Evolutionary conservation across 2,329 filamentous ascomycete species (phyloP).

Genomic region (Ophiostoma piceae): DNA sequence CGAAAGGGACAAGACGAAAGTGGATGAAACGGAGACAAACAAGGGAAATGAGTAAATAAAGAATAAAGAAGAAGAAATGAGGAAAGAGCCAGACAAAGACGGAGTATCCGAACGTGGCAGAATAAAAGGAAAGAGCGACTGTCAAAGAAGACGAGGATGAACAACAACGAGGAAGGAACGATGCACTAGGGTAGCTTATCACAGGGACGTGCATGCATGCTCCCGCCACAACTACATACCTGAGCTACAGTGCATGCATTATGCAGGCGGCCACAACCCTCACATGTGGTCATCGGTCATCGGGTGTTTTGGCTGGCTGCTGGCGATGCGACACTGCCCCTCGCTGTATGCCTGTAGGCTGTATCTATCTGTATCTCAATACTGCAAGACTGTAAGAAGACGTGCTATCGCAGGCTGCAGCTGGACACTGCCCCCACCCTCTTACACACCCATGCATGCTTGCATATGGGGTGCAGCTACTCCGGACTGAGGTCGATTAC

Average conservation of each 20-base stretch:
- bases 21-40: conserved; percentile 2
- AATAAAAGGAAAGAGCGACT: background rate
- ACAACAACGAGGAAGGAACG: background rate
- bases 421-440: background rate
- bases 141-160: background rate
- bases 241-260: background rate
- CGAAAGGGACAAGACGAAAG: background rate
- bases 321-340: conserved; percentile 3
- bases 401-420: background rate
- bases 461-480: too few species aligned
- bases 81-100: background rate
- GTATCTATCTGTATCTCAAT: background rate
- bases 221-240: background rate
- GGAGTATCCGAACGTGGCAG: background rate
- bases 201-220: background rate
- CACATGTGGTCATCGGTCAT: conserved; percentile 2
- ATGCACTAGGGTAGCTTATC: background rate
- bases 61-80: background rate
- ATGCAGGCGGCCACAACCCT: background rate
- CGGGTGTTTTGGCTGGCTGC: background rate
- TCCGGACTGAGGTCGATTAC: too few species aligned
- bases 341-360: background rate
- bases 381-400: too few species aligned
- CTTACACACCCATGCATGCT: background rate
- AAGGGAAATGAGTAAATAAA: background rate